A percentile compares a stretch with the other conserved stretches of the same genome.
Conservation (phyloP, 2,329 filamentous ascomycete genomes). For the Aspergillus sp. region DNA sequence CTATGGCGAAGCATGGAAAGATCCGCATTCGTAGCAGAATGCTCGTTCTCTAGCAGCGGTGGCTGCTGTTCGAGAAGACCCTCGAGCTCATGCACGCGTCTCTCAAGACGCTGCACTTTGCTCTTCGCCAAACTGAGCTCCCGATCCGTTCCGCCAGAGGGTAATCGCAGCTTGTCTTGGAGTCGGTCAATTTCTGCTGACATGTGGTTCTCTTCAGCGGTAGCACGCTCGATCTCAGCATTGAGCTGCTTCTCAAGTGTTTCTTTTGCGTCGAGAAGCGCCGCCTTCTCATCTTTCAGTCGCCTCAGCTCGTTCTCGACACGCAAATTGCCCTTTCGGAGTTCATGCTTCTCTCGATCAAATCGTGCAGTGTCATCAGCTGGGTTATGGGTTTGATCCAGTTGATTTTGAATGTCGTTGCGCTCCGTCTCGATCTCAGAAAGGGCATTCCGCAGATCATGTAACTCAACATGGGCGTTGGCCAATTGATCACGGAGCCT, state of each 20-base stretch:
- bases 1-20: slow-evolving; percentile 57
- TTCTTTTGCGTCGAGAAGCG: slow-evolving; percentile 51
- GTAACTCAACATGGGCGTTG: slow-evolving; percentile 54
- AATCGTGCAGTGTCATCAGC: slow-evolving; percentile 53
- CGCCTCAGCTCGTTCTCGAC: slow-evolving; percentile 61
- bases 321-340: slow-evolving; percentile 61
- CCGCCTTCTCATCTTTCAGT: slow-evolving; percentile 57
- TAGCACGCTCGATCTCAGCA: slow-evolving; percentile 59
- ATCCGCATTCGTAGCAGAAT: slow-evolving; percentile 37
- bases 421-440: slow-evolving; percentile 58
- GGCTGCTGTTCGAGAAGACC: slow-evolving; percentile 51
- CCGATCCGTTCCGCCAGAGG: slow-evolving; percentile 39
- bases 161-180: slow-evolving; percentile 44
- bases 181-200: slow-evolving; percentile 44
- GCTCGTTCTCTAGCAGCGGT: slow-evolving; percentile 33
- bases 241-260: slow-evolving; percentile 58
- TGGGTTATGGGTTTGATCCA: slow-evolving; percentile 50
- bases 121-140: slow-evolving; percentile 50
- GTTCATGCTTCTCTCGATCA: slow-evolving; percentile 62
- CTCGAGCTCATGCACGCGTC: slow-evolving; percentile 45
- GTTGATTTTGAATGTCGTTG: slow-evolving; percentile 58
- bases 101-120: slow-evolving; percentile 60
- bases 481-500: slow-evolving; percentile 57
- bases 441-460: slow-evolving; percentile 50
- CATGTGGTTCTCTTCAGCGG: slow-evolving; percentile 58